phyloP scores from a whole-genome alignment of 768 basidiomycete genomes.

The Pulveroboletus sp. region DNA sequence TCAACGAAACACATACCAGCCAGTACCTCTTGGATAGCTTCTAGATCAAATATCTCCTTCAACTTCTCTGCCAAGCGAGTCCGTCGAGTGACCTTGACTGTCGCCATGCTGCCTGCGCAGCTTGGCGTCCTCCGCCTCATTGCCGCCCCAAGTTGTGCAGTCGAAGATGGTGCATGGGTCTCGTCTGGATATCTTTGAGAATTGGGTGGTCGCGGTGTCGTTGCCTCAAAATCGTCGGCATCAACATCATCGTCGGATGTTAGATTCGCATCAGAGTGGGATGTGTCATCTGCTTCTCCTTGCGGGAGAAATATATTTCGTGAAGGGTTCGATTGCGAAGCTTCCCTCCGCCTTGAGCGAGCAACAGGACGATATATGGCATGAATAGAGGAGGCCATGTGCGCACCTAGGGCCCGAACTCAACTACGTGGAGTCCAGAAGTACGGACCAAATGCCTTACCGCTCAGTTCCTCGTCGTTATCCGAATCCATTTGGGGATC shows the following conservation, averaged over 20 bases:
- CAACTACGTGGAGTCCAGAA: neutral
- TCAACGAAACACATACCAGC: conserved; percentile 51
- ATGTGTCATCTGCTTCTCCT: conserved; percentile 30
- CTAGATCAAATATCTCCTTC: conserved; percentile 81
- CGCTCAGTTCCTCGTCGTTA: conserved; percentile 58
- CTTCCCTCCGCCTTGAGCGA: conserved; percentile 50
- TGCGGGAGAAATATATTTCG: conserved; percentile 5
- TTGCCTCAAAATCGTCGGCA: conserved; percentile 56
- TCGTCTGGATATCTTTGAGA: conserved; percentile 11
- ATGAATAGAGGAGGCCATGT: conserved; percentile 82
- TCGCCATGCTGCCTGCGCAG: conserved; percentile 65
- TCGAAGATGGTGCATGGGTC: conserved; percentile 1
- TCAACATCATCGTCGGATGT: conserved; percentile 53
- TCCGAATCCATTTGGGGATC: conserved; percentile 47
- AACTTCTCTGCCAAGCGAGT: conserved; percentile 83
- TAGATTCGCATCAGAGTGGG: conserved; percentile 31
- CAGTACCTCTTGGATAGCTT: conserved; percentile 79
- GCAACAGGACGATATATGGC: conserved; percentile 82
- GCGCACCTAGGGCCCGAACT: conserved; percentile 33
- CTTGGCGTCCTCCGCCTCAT: conserved; percentile 26
- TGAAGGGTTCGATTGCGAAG: conserved; percentile 15
- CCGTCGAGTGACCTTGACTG: conserved; percentile 67
- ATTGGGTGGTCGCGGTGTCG: conserved; percentile 40
- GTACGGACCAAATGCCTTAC: conserved; percentile 26
- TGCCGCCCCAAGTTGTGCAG: conserved; percentile 16